A percentile compares a stretch with the other conserved stretches of the same genome.
phyloP scores from a whole-genome alignment of 345 rosid species.

The Populus tremula region DNA sequence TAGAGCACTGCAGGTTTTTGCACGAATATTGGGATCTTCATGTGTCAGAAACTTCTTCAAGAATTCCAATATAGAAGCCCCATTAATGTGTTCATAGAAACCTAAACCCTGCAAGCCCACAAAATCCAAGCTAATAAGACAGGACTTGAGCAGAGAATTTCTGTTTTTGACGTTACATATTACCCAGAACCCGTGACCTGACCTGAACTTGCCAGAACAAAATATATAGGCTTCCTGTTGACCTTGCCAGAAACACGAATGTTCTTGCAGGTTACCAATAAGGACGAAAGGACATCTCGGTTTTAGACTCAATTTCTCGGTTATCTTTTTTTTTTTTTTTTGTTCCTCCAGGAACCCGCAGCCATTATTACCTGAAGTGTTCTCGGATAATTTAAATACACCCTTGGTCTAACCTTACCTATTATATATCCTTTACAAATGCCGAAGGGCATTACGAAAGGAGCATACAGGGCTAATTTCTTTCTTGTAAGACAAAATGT shows the following conservation, averaged over 20 bases:
- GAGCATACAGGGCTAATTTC: too few relatives aligned
- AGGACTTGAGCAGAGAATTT: not conserved
- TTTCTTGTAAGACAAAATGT: too few relatives aligned
- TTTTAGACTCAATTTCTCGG: too few relatives aligned
- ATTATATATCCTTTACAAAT: too few relatives aligned
- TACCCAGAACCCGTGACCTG: not conserved
- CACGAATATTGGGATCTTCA: conserved; percentile 81
- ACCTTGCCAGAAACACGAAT: not conserved
- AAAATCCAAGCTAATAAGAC: conserved; percentile 19
- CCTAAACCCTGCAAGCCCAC: conserved; percentile 71
- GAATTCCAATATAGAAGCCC: conserved; percentile 66
- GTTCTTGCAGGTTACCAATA: not conserved
- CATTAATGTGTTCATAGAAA: conserved; percentile 76
- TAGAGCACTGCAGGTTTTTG: conserved; percentile 92
- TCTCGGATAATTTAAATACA: too few relatives aligned
- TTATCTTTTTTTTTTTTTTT: too few relatives aligned
- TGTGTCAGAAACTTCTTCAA: conserved; percentile 65
- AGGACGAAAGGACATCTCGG: too few relatives aligned
- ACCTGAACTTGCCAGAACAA: not conserved
- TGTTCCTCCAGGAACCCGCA: too few relatives aligned
- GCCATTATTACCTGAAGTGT: too few relatives aligned
- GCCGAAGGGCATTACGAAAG: too few relatives aligned
- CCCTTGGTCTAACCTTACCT: too few relatives aligned
- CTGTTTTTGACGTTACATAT: not conserved
- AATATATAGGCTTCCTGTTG: not conserved